Conservation (phyloP, 2,329 filamentous ascomycete genomes). For the Apiospora phragmitis region DNA sequence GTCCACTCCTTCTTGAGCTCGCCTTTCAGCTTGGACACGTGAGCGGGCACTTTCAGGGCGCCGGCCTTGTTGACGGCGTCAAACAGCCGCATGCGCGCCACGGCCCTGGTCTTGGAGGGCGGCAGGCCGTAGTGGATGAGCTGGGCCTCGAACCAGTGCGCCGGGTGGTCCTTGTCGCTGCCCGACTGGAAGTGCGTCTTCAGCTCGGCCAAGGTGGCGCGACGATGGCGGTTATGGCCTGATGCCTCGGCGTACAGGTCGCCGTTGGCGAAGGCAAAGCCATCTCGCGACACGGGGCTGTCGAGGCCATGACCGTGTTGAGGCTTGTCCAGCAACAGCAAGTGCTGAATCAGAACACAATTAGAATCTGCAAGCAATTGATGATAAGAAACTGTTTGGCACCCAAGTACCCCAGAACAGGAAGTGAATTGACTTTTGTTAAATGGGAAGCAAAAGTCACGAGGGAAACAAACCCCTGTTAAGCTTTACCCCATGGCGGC, state of each 20-base stretch:
- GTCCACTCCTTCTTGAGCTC: constrained; percentile 60
- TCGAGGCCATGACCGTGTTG: constrained; percentile 24
- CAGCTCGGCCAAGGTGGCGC: constrained; percentile 45
- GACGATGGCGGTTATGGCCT: constrained; percentile 45
- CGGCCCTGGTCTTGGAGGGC: constrained; percentile 57
- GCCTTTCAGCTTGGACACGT: constrained; percentile 50
- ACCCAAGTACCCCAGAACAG: background rate
- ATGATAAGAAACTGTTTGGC: background rate
- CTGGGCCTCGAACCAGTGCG: constrained; percentile 64
- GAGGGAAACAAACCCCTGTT: background rate
- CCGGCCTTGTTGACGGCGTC: constrained; percentile 49
- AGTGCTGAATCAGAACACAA: background rate
- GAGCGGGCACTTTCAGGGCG: constrained; percentile 47
- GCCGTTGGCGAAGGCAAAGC: constrained; percentile 43
- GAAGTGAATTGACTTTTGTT: background rate
- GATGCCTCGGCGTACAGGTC: constrained; percentile 46
- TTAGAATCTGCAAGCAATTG: background rate
- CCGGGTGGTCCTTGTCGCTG: constrained; percentile 49
- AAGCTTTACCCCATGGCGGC: background rate
- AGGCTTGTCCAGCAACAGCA: background rate
- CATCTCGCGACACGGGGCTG: constrained; percentile 32
- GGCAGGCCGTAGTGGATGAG: constrained; percentile 62
- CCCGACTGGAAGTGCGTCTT: constrained; percentile 43
- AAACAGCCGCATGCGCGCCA: constrained; percentile 59
- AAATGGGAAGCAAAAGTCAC: background rate